Evolutionary conservation across 78 protist genomes (phyloP).

Genomic region (Guillardia theta): DNA sequence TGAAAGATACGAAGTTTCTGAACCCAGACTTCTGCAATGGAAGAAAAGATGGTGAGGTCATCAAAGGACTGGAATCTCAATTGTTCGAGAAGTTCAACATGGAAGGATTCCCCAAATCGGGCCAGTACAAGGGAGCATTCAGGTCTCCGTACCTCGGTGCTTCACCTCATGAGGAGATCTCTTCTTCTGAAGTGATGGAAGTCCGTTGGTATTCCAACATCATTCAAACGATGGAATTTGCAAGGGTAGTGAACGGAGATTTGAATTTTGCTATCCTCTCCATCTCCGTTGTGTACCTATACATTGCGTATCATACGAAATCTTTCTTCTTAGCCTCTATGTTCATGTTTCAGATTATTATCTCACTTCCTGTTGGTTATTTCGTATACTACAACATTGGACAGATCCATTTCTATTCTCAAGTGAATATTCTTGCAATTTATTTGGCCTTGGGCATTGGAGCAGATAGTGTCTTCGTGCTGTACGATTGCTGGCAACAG

Average conservation of each 20-base stretch:
- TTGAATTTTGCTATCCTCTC: background rate
- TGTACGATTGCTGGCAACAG: conserved; percentile 19
- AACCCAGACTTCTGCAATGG: too few relatives aligned
- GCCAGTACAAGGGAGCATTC: background rate
- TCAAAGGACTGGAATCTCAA: background rate
- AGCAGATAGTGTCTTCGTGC: conserved; percentile 51
- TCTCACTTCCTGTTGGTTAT: background rate
- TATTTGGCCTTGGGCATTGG: conserved; percentile 48
- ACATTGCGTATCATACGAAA: background rate
- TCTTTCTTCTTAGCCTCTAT: background rate
- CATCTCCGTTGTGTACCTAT: background rate
- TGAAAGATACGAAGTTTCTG: too few relatives aligned
- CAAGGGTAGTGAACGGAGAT: background rate
- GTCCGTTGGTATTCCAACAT: background rate
- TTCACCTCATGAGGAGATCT: background rate
- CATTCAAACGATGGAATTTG: background rate
- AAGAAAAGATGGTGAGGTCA: background rate
- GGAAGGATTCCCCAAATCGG: background rate
- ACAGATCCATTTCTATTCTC: background rate
- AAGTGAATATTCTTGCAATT: background rate
- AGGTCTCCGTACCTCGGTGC: background rate
- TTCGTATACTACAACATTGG: conserved; percentile 13
- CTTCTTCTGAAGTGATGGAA: background rate
- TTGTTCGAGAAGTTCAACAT: background rate
- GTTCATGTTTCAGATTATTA: background rate